A percentile compares a stretch with the other conserved stretches of the same genome.
Evolutionary conservation across 2,329 filamentous ascomycete species (phyloP).

Genomic region (Dissoconium aciculare): DNA sequence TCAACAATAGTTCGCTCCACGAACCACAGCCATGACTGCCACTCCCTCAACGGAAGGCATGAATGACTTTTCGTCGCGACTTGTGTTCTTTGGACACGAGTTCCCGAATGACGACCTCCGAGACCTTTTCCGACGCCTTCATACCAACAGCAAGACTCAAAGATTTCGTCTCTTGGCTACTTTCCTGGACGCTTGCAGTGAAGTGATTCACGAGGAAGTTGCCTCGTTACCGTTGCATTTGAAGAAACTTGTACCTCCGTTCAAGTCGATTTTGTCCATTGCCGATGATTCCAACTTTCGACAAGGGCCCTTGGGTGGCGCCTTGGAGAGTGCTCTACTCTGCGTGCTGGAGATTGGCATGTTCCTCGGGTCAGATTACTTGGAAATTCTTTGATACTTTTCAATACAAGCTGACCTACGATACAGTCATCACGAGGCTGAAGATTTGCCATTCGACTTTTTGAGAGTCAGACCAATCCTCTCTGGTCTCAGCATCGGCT

Average conservation of each 20-base stretch:
- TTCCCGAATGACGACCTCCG: constrained; percentile 34
- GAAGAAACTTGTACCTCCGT: constrained; percentile 22
- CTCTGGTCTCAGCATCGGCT: constrained; percentile 32
- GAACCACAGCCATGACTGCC: too few relatives aligned
- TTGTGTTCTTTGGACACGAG: constrained; percentile 36
- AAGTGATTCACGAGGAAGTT: constrained; percentile 29
- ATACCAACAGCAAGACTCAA: constrained; percentile 28
- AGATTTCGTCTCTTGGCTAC: constrained; percentile 24
- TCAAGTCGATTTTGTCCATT: constrained; percentile 26
- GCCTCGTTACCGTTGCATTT: constrained; percentile 18
- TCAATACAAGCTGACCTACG: constrained; percentile 3
- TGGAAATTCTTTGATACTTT: too few relatives aligned
- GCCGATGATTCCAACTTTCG: constrained; percentile 25
- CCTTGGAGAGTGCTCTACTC: constrained; percentile 34
- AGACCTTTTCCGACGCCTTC: constrained; percentile 28
- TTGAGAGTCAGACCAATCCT: constrained; percentile 22
- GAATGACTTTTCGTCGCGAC: too few relatives aligned
- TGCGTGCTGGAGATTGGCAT: constrained; percentile 27
- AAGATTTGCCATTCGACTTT: constrained; percentile 10
- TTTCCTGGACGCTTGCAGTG: constrained; percentile 30
- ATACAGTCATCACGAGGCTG: too few relatives aligned
- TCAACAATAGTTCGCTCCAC: too few relatives aligned
- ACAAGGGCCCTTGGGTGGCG: constrained; percentile 28
- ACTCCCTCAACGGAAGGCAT: too few relatives aligned
- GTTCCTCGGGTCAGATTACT: constrained; percentile 30